Conservation (phyloP, 352 stramenopile species). For the Phytopythium chamaehyphon region DNA sequence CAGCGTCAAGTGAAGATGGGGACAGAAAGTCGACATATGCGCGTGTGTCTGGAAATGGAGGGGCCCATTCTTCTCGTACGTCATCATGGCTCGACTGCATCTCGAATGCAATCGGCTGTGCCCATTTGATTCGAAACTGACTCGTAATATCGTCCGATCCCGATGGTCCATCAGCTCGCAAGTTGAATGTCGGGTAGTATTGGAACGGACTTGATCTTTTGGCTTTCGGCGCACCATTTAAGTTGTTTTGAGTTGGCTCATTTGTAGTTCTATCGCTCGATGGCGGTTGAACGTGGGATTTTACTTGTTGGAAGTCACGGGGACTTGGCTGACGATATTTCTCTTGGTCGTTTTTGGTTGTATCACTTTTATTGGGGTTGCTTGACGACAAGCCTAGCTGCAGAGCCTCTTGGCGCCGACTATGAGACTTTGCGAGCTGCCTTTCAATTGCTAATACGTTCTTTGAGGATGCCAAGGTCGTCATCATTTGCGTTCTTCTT, state of each 20-base stretch:
- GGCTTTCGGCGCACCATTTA: too few relatives aligned
- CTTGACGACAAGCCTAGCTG: neutral
- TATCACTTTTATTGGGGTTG: too few relatives aligned
- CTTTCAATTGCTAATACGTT: constrained; percentile 21
- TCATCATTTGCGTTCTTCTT: constrained; percentile 8
- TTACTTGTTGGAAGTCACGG: too few relatives aligned
- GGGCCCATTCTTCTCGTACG: constrained; percentile 27
- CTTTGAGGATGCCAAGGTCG: constrained; percentile 13
- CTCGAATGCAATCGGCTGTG: constrained; percentile 34
- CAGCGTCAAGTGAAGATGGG: constrained; percentile 8
- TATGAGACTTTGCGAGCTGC: constrained; percentile 24
- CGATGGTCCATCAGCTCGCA: neutral
- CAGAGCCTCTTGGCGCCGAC: constrained; percentile 18
- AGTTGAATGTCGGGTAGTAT: constrained; percentile 30
- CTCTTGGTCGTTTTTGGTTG: too few relatives aligned
- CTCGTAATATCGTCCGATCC: constrained; percentile 8
- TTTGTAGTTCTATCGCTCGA: too few relatives aligned
- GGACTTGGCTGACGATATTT: too few relatives aligned
- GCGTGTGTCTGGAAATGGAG: constrained; percentile 36
- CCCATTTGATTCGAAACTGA: constrained; percentile 29
- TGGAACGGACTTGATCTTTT: constrained; percentile 17
- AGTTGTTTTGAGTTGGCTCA: neutral
- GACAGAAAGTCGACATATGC: constrained; percentile 32
- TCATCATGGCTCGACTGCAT: constrained; percentile 23
- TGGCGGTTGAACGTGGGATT: too few relatives aligned